phyloP scores from a whole-genome alignment of 1,284 basidiomycete genomes.

The Sanghuangporus baumii region DNA sequence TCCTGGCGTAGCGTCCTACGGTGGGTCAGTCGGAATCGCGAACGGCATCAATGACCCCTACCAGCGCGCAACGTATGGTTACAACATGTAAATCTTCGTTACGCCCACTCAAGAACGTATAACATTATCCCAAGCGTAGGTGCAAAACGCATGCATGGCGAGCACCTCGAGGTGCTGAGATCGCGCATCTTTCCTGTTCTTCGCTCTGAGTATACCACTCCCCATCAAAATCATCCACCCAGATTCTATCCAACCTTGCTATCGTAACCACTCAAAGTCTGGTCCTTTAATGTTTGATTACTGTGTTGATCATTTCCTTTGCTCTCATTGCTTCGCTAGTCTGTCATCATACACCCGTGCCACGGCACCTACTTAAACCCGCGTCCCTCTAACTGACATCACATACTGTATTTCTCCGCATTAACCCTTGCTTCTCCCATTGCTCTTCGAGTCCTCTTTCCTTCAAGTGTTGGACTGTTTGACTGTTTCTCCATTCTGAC shows the following conservation, averaged over 20 bases:
- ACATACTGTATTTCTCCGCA: conserved; percentile 20
- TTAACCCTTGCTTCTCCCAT: conserved; percentile 7
- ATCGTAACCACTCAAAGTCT: conserved; percentile 11
- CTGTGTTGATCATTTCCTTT: conserved; percentile 4
- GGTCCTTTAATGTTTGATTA: conserved; percentile 15
- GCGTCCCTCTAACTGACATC: not conserved
- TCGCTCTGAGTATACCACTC: conserved; percentile 11
- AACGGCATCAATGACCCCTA: conserved; percentile 63
- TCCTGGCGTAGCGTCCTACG: conserved; percentile 14
- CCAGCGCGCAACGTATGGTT: conserved; percentile 65
- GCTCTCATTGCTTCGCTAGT: conserved; percentile 14
- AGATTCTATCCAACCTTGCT: conserved; percentile 8
- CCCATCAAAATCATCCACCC: not conserved
- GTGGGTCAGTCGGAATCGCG: conserved; percentile 36
- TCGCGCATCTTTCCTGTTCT: not conserved
- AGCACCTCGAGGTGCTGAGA: conserved; percentile 1
- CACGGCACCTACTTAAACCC: conserved; percentile 10
- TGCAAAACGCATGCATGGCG: not conserved
- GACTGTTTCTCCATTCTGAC: not conserved
- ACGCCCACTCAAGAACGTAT: conserved; percentile 2
- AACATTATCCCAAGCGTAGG: conserved; percentile 1
- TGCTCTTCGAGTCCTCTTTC: not conserved
- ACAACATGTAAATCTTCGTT: conserved; percentile 57
- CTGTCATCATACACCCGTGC: conserved; percentile 2
- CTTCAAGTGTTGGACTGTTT: conserved; percentile 10